These are phyloP conservation scores for Cutaneotrichosporon spelunceum DNA, from an alignment of 1,284 basidiomycete genomes.

Conservation along the genomic window DNA sequence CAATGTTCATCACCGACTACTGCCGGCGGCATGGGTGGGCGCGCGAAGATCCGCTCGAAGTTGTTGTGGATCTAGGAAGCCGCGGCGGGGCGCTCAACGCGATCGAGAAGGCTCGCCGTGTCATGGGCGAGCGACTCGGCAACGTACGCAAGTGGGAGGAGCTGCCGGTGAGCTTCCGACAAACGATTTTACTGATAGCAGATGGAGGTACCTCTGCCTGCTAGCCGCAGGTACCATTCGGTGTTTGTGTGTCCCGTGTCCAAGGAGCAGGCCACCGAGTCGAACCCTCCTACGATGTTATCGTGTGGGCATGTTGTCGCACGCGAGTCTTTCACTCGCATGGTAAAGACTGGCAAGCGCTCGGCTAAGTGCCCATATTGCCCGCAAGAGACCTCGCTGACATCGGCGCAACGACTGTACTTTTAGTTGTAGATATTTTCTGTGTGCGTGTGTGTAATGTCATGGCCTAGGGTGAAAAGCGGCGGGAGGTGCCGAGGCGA, in stretches of 20 bases:
- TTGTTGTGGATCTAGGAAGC: constrained; percentile 85
- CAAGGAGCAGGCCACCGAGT: constrained; percentile 89
- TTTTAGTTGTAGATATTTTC: constrained; percentile 29
- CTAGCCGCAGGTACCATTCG: constrained; percentile 87
- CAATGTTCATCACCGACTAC: constrained; percentile 81
- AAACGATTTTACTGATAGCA: constrained; percentile 42
- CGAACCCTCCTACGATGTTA: constrained; percentile 98
- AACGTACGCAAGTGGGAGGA: constrained; percentile 89
- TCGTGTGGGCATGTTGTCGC: constrained; percentile 90
- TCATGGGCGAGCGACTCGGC: constrained; percentile 80
- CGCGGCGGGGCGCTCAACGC: constrained; percentile 74
- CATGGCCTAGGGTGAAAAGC: not conserved
- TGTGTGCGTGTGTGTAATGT: not conserved
- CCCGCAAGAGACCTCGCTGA: constrained; percentile 44
- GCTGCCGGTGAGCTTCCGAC: constrained; percentile 65
- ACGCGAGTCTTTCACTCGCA: constrained; percentile 77
- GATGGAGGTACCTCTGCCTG: constrained; percentile 89
- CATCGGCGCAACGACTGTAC: constrained; percentile 45
- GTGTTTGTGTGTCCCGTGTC: constrained; percentile 97
- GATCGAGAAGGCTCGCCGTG: constrained; percentile 86
- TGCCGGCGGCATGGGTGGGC: constrained; percentile 83
- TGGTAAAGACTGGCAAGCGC: constrained; percentile 62
- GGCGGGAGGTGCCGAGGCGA: too few relatives aligned
- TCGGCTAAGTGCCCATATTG: constrained; percentile 52
- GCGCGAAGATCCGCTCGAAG: constrained; percentile 76